Conservation (phyloP, 139 green algal species). For the Closterium sp. region DNA sequence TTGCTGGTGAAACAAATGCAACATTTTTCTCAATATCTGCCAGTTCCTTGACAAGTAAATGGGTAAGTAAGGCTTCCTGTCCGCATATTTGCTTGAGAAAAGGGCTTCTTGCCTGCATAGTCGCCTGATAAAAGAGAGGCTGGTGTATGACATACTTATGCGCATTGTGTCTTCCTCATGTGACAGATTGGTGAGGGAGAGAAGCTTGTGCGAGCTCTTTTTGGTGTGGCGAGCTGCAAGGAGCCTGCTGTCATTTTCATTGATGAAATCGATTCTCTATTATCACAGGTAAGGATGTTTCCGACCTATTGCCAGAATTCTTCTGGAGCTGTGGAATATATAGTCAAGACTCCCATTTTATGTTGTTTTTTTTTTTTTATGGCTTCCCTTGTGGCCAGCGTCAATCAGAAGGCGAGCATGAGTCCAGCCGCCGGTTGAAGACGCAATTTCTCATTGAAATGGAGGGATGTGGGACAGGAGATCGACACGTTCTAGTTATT, state of each 20-base stretch:
- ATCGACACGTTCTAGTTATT: conserved; percentile 43
- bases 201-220: conserved; percentile 90
- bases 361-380: too few species aligned
- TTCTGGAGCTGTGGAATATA: conserved; percentile 5
- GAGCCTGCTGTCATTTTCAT: conserved; percentile 97
- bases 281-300: conserved; percentile 68
- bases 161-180: neutral
- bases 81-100: neutral
- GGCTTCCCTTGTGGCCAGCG: conserved; percentile 59
- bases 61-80: conserved; percentile 55
- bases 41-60: conserved; percentile 93
- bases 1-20: conserved; percentile 90
- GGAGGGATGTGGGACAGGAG: conserved; percentile 65
- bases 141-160: neutral
- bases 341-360: neutral
- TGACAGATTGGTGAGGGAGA: conserved; percentile 91
- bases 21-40: conserved; percentile 97
- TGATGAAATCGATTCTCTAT: conserved; percentile 94
- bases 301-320: conserved; percentile 53
- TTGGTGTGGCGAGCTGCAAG: conserved; percentile 81
- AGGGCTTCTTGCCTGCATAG: neutral
- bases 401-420: conserved; percentile 83
- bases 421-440: conserved; percentile 90
- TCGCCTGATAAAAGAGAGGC: neutral
- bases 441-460: conserved; percentile 98